Evolutionary conservation across 139 green algal genomes (phyloP), one percentile per base, ranked within the genome.

Genomic region (Tetraselmis striata): DNA sequence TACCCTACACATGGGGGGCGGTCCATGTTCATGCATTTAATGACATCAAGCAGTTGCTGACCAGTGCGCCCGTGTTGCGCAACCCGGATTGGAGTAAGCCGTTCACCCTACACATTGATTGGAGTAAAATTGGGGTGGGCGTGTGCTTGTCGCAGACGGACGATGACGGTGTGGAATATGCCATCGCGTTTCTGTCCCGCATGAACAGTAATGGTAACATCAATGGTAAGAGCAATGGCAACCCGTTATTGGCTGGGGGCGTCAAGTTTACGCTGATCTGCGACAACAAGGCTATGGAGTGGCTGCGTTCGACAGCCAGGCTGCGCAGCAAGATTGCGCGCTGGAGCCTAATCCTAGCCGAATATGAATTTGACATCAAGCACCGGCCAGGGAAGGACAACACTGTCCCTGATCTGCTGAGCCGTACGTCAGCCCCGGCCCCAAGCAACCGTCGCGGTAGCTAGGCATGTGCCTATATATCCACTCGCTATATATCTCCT

Each of bases 201-300:
- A 79, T 23, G 31, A 83, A 83, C 59, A 67, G 45, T 18, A 67
- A 25, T 67, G 45, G 5, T 67, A 83, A 83, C 58, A 2, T 27
- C n/a, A n/a, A n/a, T 28, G 80, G 30, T n/a, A 30, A 80, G n/a
- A 67, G 25, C 59, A 77, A 78, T 31, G 78, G 78, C 76, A 32
- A 27, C 81, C 74, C 28, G 28, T 81, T 85, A 24, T 81, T 32
- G 2, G 76, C 75, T 22, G 23, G 26, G 23, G n/a, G 26, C 59
- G n/a, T n/a, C n/a, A n/a, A n/a, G n/a, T 85, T 85, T 30, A 59
- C 29, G 2, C 32, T 81, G n/a, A 27, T 78, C 24, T 81, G 75
- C 11, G 81, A 85, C 81, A 76, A 85, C 30, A 76, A 81, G 29
- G 75, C 81, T 25, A 28, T 85, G 31, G 29, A 77, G 28, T 85